A percentile compares a stretch with the other conserved stretches of the same genome.
phyloP scores from a whole-genome alignment of 1,284 basidiomycete genomes.

The Ceratobasidium sp. region DNA sequence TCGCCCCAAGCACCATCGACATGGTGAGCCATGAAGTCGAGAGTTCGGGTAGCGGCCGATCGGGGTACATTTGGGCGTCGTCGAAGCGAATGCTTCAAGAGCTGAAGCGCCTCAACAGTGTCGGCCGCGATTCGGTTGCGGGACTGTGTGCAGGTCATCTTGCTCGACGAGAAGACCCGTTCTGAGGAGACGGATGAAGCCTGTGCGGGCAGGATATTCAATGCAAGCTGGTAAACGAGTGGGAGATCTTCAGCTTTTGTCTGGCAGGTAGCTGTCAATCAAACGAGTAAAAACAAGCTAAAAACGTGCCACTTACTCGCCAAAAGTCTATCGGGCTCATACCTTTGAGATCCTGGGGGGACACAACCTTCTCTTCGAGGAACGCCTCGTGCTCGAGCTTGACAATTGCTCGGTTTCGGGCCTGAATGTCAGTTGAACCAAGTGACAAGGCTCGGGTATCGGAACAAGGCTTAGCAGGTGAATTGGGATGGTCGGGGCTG shows the following conservation, averaged over 20 bases:
- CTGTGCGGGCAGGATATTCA: conserved; percentile 30
- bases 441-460: neutral
- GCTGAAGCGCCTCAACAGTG: conserved; percentile 17
- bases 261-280: conserved; percentile 15
- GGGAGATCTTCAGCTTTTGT: neutral
- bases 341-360: neutral
- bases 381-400: conserved; percentile 17
- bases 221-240: conserved; percentile 21
- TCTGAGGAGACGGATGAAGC: conserved; percentile 38
- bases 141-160: conserved; percentile 9
- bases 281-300: neutral
- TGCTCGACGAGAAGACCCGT: conserved; percentile 42
- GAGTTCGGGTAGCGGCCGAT: neutral
- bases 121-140: conserved; percentile 3
- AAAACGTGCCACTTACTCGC: conserved; percentile 18
- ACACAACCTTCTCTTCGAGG: neutral
- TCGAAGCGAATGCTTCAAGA: conserved; percentile 11
- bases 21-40: conserved; percentile 23
- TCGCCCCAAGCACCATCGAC: conserved; percentile 8
- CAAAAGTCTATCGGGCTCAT: conserved; percentile 19
- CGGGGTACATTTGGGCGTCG: neutral
- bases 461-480: too few species aligned
- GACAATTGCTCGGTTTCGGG: neutral
- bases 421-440: neutral
- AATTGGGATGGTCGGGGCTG: too few species aligned